Evolutionary conservation across 148 eudicot species (phyloP).

Genomic region (Fagopyrum homotropicum): DNA sequence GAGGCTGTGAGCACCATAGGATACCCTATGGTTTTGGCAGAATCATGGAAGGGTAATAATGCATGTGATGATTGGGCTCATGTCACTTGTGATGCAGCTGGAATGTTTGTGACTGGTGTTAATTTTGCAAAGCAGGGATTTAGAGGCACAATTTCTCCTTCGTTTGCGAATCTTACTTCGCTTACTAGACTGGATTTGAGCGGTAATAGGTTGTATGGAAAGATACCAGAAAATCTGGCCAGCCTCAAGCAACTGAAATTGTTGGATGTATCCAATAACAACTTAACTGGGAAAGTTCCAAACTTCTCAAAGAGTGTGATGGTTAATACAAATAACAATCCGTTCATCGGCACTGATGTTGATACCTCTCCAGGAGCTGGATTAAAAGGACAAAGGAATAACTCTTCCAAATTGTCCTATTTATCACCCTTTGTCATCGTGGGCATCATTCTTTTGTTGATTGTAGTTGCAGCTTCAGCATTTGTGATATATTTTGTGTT

Average conservation of each 20-base stretch:
- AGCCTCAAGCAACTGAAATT: constrained; percentile 18
- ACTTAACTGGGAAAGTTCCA: constrained; percentile 31
- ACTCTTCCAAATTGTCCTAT: background rate
- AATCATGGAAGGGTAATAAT: constrained; percentile 34
- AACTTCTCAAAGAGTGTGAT: constrained; percentile 14
- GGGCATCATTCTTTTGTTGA: constrained; percentile 13
- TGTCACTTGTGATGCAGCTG: constrained; percentile 27
- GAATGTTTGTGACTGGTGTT: constrained; percentile 16
- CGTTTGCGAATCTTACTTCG: constrained; percentile 30
- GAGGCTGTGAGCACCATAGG: constrained; percentile 18
- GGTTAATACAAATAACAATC: constrained; percentile 22
- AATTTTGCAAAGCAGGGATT: constrained; percentile 27
- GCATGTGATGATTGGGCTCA: constrained; percentile 33
- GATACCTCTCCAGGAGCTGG: constrained; percentile 14
- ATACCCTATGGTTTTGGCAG: constrained; percentile 25
- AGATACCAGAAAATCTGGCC: constrained; percentile 19
- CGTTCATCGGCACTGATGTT: constrained; percentile 26
- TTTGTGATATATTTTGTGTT: constrained; percentile 11
- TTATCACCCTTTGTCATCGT: constrained; percentile 7
- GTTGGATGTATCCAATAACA: constrained; percentile 33
- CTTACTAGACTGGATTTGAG: constrained; percentile 25
- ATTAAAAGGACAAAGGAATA: background rate
- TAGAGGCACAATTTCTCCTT: constrained; percentile 29
- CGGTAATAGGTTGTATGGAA: constrained; percentile 26
- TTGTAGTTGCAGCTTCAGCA: constrained; percentile 6